phyloP scores from a whole-genome alignment of 176 grass and related monocot species.

The Saccharum officinarum region DNA sequence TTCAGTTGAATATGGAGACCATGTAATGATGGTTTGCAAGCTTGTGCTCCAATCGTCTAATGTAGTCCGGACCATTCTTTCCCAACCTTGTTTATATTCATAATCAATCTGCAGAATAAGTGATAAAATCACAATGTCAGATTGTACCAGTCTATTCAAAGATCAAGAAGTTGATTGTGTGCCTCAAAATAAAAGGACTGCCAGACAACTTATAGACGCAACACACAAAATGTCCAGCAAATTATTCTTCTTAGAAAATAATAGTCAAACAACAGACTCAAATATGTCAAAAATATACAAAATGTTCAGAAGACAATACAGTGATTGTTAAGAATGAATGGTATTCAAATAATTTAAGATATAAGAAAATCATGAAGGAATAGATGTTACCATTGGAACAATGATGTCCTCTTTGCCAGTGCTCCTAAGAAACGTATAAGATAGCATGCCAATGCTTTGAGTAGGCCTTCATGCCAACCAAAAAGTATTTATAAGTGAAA shows the following conservation, averaged over 20 bases:
- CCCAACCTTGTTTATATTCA: slow-evolving; percentile 71
- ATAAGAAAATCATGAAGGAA: slow-evolving; percentile 14
- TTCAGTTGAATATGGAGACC: slow-evolving; percentile 96
- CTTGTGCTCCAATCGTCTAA: slow-evolving; percentile 75
- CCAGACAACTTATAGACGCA: neutral
- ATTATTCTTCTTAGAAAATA: slow-evolving; percentile 8
- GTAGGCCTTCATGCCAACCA: slow-evolving; percentile 60
- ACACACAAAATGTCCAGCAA: neutral
- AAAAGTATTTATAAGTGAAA: slow-evolving; percentile 26
- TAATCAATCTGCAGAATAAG: slow-evolving; percentile 78
- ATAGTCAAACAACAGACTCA: neutral
- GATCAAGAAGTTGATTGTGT: neutral
- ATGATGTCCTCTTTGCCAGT: slow-evolving; percentile 88
- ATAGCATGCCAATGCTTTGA: slow-evolving; percentile 96
- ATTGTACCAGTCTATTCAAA: neutral
- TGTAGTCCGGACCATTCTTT: slow-evolving; percentile 54
- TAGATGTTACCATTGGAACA: slow-evolving; percentile 89
- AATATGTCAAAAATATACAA: neutral
- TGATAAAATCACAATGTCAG: slow-evolving; percentile 20
- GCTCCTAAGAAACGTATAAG: slow-evolving; percentile 89
- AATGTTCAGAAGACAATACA: neutral
- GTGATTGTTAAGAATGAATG: neutral
- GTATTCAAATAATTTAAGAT: slow-evolving; percentile 15
- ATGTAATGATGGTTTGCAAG: slow-evolving; percentile 65
- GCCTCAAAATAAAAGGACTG: neutral